Percentiles rank a stretch among this genome's conserved stretches.
Evolutionary conservation across 2,329 filamentous ascomycete species (phyloP).

Genomic region (Hypoxylon sp.): DNA sequence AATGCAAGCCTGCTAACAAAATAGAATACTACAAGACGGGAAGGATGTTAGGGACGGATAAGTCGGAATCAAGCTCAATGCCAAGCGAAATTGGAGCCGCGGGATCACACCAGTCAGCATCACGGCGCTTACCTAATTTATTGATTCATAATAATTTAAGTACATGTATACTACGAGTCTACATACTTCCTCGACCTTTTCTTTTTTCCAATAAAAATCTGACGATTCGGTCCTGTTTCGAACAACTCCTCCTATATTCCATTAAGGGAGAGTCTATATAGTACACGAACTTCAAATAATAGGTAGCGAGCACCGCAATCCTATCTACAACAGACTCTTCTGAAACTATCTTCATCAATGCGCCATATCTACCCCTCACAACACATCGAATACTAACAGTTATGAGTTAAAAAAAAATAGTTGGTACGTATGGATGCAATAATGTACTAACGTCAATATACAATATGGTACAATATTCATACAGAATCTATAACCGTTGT

Average conservation of each 20-base stretch:
- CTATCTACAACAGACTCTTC: background rate
- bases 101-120: slow-evolving; percentile 6
- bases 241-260: background rate
- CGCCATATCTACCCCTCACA: background rate
- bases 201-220: background rate
- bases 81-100: slow-evolving; percentile 13
- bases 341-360: background rate
- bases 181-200: background rate
- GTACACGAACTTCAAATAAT: background rate
- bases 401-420: slow-evolving; percentile 1
- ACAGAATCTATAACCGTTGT: slow-evolving; percentile 21
- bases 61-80: slow-evolving; percentile 24
- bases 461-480: slow-evolving; percentile 29
- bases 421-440: slow-evolving; percentile 7
- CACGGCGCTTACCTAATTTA: slow-evolving; percentile 1
- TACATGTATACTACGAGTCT: background rate
- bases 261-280: background rate
- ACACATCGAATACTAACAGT: background rate
- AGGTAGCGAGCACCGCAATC: background rate
- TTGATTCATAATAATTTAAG: background rate
- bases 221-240: background rate
- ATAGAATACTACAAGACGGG: background rate
- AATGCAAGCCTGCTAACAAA: slow-evolving; percentile 9
- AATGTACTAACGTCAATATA: slow-evolving; percentile 16
- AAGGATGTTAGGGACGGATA: slow-evolving; percentile 13